These are phyloP conservation scores for Fraxinus dipetala DNA, from an alignment of 305 asterid species.

Conservation along the genomic window DNA sequence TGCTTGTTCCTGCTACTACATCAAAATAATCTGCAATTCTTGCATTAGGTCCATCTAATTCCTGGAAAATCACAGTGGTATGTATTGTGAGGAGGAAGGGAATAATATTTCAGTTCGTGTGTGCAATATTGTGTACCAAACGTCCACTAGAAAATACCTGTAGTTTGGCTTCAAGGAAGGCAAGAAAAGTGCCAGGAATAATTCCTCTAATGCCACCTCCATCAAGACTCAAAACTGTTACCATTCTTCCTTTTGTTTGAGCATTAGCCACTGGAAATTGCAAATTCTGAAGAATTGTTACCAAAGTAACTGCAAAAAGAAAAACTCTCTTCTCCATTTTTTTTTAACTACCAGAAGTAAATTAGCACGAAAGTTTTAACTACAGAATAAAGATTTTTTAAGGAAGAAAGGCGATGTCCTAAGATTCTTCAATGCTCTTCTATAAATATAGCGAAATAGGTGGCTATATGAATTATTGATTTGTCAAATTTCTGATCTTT, in stretches of 20 bases:
- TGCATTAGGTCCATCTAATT: slow-evolving; percentile 13
- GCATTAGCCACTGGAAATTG: slow-evolving; percentile 4
- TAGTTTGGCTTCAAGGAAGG: slow-evolving; percentile 31
- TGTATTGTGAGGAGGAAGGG: background rate
- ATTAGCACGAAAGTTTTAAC: background rate
- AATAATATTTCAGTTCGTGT: background rate
- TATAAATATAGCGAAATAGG: background rate
- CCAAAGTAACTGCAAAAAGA: background rate
- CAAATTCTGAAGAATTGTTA: background rate
- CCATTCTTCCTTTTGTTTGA: slow-evolving; percentile 21
- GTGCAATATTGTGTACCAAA: background rate
- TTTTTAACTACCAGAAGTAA: background rate
- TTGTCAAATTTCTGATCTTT: background rate
- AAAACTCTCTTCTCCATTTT: slow-evolving; percentile 14
- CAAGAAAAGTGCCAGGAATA: slow-evolving; percentile 28
- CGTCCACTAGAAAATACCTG: slow-evolving; percentile 12
- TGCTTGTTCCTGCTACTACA: slow-evolving; percentile 27
- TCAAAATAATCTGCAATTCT: slow-evolving; percentile 28
- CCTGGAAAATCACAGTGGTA: background rate
- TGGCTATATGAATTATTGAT: background rate
- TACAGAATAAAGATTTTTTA: background rate
- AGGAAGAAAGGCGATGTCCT: background rate
- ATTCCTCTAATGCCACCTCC: slow-evolving; percentile 40
- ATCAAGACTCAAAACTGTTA: slow-evolving; percentile 31
- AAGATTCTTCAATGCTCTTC: background rate